Evolutionary conservation across 176 grass and related monocot species (phyloP).

Genomic region (Musa itinerans): DNA sequence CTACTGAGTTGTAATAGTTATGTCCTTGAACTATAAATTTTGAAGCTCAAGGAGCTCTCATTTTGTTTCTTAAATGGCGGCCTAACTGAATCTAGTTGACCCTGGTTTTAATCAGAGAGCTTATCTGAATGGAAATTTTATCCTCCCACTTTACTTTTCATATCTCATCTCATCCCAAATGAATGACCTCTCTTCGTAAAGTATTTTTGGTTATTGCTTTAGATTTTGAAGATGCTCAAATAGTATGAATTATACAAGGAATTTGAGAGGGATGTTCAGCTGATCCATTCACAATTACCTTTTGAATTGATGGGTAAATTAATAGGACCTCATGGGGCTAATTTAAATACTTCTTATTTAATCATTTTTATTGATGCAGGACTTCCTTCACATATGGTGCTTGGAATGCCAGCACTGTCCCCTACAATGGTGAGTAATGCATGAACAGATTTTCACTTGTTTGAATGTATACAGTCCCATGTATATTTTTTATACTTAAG

Average conservation of each 20-base stretch:
- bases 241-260: background rate
- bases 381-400: slow-evolving; percentile 66
- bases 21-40: too few species aligned
- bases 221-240: background rate
- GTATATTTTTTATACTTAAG: background rate
- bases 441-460: slow-evolving; percentile 15
- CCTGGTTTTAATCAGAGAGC: background rate
- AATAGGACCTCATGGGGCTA: background rate
- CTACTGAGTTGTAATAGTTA: too few species aligned
- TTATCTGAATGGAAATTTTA: too few species aligned
- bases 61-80: too few species aligned
- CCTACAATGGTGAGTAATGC: slow-evolving; percentile 75
- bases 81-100: too few species aligned
- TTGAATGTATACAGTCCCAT: background rate
- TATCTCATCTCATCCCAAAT: background rate
- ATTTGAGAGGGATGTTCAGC: background rate
- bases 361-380: slow-evolving; percentile 30
- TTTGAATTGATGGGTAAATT: background rate
- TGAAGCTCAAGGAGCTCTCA: too few species aligned
- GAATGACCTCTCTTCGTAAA: background rate
- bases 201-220: background rate
- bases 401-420: slow-evolving; percentile 88
- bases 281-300: background rate
- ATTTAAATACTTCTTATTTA: slow-evolving; percentile 5
- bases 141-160: background rate